phyloP scores from a whole-genome alignment of 352 stramenopile species.

The Phytophthora agathidicida region DNA sequence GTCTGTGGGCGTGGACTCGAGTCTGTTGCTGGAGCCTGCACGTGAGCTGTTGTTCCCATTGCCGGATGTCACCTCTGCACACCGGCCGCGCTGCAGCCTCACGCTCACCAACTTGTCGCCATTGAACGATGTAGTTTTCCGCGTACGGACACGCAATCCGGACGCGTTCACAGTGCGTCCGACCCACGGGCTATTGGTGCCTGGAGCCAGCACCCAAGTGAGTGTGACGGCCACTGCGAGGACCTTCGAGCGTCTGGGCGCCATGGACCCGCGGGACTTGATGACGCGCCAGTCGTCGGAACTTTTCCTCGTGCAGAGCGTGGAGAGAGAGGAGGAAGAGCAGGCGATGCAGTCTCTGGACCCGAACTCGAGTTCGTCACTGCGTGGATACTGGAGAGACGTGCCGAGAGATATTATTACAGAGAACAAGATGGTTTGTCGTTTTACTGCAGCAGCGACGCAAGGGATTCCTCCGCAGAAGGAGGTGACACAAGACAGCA shows the following conservation, averaged over 20 bases:
- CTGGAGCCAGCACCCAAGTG: conserved; percentile 42
- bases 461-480: neutral
- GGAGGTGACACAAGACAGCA: conserved; percentile 14
- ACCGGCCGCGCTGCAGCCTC: conserved; percentile 33
- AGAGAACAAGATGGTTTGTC: conserved; percentile 71
- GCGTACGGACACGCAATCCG: conserved; percentile 78
- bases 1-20: conserved; percentile 73
- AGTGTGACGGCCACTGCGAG: conserved; percentile 43
- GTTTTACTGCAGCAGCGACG: conserved; percentile 34
- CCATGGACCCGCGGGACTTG: conserved; percentile 42
- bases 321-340: conserved; percentile 53
- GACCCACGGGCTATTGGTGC: conserved; percentile 60
- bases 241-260: conserved; percentile 36
- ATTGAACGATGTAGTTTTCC: conserved; percentile 68
- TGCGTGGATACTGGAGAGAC: conserved; percentile 64
- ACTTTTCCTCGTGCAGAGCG: conserved; percentile 63
- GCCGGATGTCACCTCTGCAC: conserved; percentile 5
- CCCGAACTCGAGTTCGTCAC: conserved; percentile 32
- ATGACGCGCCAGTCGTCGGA: conserved; percentile 44
- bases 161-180: conserved; percentile 80
- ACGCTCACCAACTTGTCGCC: conserved; percentile 73
- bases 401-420: conserved; percentile 56
- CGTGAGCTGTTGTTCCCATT: conserved; percentile 57
- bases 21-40: conserved; percentile 72
- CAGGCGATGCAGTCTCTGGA: conserved; percentile 51